phyloP scores from a whole-genome alignment of 2,329 filamentous ascomycete genomes.

The Diaporthe vaccinii region DNA sequence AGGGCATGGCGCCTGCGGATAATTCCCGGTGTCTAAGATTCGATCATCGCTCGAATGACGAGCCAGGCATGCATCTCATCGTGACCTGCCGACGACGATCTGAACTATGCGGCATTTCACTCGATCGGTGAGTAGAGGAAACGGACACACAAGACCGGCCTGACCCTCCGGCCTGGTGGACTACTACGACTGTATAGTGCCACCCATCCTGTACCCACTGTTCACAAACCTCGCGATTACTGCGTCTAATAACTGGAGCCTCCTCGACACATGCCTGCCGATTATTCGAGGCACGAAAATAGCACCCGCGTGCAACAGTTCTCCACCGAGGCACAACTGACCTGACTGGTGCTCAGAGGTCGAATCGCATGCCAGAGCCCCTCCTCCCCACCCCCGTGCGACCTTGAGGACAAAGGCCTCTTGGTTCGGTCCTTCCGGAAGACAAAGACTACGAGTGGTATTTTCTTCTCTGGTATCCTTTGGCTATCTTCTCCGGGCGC shows the following conservation, averaged over 20 bases:
- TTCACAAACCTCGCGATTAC: constrained; percentile 30
- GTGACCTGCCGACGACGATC: constrained; percentile 35
- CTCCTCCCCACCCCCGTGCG: constrained; percentile 25
- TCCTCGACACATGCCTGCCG: constrained; percentile 24
- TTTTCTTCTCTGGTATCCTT: background rate
- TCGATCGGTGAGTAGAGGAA: constrained; percentile 2
- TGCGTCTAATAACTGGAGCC: constrained; percentile 36
- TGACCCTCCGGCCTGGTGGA: constrained; percentile 13
- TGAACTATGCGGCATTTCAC: background rate
- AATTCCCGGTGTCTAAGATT: constrained; percentile 29
- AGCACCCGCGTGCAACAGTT: constrained; percentile 33
- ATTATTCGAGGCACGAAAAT: constrained; percentile 34
- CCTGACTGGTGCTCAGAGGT: constrained; percentile 5
- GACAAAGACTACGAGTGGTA: background rate
- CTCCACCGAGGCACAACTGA: background rate
- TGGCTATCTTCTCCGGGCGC: background rate
- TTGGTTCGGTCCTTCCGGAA: background rate
- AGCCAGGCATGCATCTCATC: constrained; percentile 19
- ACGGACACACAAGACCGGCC: constrained; percentile 3
- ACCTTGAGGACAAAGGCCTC: constrained; percentile 4
- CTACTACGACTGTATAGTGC: constrained; percentile 1
- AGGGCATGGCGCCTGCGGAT: constrained; percentile 36
- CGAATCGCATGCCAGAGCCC: constrained; percentile 1
- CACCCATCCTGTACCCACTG: constrained; percentile 18
- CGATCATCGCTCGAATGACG: constrained; percentile 39